Percentiles rank a stretch among this genome's conserved stretches.
These are phyloP conservation scores for Phylloboletellus chloephorus DNA, from an alignment of 1,284 basidiomycete species.

Conservation along the genomic window DNA sequence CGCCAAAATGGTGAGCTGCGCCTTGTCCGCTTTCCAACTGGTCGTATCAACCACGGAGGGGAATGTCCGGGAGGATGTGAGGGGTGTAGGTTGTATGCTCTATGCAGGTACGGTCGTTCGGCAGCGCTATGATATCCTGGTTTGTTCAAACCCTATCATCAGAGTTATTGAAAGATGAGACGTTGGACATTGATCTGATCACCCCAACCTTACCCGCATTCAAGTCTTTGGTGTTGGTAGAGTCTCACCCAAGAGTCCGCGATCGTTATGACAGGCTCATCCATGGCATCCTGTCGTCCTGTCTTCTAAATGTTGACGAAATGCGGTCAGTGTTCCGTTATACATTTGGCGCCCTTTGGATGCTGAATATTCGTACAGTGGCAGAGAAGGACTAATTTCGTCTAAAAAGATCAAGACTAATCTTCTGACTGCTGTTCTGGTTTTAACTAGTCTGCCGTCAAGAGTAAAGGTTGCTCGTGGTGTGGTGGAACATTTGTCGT, in stretches of 20 bases:
- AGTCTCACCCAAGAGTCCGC: conserved; percentile 32
- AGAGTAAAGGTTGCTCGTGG: conserved; percentile 66
- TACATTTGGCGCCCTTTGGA: neutral
- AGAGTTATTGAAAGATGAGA: conserved; percentile 85
- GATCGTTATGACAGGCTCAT: conserved; percentile 58
- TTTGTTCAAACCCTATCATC: conserved; percentile 5
- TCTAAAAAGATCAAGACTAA: conserved; percentile 88
- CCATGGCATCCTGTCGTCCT: conserved; percentile 83
- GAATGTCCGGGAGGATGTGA: conserved; percentile 63
- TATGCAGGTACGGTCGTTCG: conserved; percentile 58
- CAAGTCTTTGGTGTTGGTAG: conserved; percentile 66
- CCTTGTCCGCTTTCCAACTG: conserved; percentile 62
- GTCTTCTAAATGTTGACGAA: conserved; percentile 83
- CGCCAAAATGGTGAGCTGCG: conserved; percentile 58
- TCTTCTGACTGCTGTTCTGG: conserved; percentile 78
- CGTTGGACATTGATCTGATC: conserved; percentile 70
- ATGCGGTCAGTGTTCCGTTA: conserved; percentile 63
- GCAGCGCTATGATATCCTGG: neutral
- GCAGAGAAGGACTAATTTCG: conserved; percentile 73
- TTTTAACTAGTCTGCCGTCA: conserved; percentile 76
- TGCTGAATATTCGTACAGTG: conserved; percentile 40
- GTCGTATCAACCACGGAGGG: conserved; percentile 60
- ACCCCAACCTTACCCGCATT: conserved; percentile 75
- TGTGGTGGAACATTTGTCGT: conserved; percentile 81
- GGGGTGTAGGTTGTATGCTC: conserved; percentile 74